phyloP scores from a whole-genome alignment of 768 basidiomycete genomes.

The Coprinopsis strossmayeri region DNA sequence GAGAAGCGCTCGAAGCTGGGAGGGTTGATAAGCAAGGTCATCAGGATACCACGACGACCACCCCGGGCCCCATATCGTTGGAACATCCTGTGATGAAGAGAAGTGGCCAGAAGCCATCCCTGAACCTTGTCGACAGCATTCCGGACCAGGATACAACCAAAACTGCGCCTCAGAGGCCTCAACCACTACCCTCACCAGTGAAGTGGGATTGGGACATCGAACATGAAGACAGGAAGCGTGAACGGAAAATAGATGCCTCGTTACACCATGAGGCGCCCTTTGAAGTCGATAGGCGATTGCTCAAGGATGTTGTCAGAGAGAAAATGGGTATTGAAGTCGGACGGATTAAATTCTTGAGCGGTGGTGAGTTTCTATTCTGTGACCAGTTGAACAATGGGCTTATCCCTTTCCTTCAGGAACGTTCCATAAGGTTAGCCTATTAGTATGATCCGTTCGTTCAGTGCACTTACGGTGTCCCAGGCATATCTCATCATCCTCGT shows the following conservation, averaged over 20 bases:
- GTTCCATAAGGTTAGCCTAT: conserved; percentile 66
- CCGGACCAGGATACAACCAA: not conserved
- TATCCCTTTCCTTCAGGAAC: conserved; percentile 46
- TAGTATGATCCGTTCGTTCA: not conserved
- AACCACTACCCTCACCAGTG: conserved; percentile 19
- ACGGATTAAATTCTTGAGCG: conserved; percentile 65
- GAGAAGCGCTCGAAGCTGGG: conserved; percentile 19
- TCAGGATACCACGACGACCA: not conserved
- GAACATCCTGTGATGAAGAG: conserved; percentile 27
- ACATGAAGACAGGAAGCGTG: conserved; percentile 60
- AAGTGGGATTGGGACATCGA: conserved; percentile 71
- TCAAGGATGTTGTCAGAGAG: conserved; percentile 74
- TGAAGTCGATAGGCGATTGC: conserved; percentile 64
- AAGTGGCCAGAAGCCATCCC: conserved; percentile 20
- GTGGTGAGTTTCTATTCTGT: conserved; percentile 46
- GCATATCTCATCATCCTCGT: conserved; percentile 70
- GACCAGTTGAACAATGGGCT: conserved; percentile 5
- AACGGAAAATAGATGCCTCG: conserved; percentile 56
- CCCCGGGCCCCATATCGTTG: conserved; percentile 1
- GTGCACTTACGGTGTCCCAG: conserved; percentile 26
- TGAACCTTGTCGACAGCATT: conserved; percentile 11
- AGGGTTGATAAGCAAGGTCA: conserved; percentile 15
- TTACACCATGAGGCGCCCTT: conserved; percentile 62
- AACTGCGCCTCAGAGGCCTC: conserved; percentile 1
- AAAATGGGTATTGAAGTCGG: conserved; percentile 61